Base-by-base conservation (phyloP, 1,284 basidiomycete genomes). In the Porodaedalea pini region DNA sequence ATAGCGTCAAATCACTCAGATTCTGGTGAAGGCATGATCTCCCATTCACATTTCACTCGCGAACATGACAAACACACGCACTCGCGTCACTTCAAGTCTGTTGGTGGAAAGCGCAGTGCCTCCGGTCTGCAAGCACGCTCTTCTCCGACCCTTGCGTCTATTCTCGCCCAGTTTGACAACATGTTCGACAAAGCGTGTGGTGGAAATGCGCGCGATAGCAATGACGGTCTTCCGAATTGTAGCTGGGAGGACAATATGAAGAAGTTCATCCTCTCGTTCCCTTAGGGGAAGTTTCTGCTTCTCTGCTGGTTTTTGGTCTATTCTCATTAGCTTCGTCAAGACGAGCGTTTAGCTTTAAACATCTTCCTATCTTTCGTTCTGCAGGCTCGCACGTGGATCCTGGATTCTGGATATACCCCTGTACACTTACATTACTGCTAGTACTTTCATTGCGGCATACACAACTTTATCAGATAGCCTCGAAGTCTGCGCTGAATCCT, bases 211-310 rank as follows among this genome's bases (percentile, higher is more conserved):
- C 47, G 61, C 23, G 73, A 74, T n/a, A 62, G 65, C 34, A 67
- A 67, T 45, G 69, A 74, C 49, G 74, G 68, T 17, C 69, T 82
- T 54, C 71, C 75, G 36, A 52, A 70, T 2, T 88, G 86, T 64
- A 79, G 75, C 62, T 88, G 85, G 86, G 81, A 83, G 64, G 57
- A 65, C 17, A 63, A 65, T 49, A 86, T 87, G 80, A 85, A 82
- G 69, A 73, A 68, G 48, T 83, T 75, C 64, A 87, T 88, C 60
- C 68, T 86, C 60, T 71, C 71, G 25, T 88, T 79, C 68, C 85
- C 86, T 43, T 88, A 50, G 27, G 7, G n/a, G 8, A 11, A 15
- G 40, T 19, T 13, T 13, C 7, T 44, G 17, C 5, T 23, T 44
- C 41, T 44, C 23, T 23, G 8, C 7, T 23, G 2, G 17, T 44